These are phyloP conservation scores for Collariella sp. DNA, from an alignment of 495 filamentous ascomycete species.

Conservation along the genomic window DNA sequence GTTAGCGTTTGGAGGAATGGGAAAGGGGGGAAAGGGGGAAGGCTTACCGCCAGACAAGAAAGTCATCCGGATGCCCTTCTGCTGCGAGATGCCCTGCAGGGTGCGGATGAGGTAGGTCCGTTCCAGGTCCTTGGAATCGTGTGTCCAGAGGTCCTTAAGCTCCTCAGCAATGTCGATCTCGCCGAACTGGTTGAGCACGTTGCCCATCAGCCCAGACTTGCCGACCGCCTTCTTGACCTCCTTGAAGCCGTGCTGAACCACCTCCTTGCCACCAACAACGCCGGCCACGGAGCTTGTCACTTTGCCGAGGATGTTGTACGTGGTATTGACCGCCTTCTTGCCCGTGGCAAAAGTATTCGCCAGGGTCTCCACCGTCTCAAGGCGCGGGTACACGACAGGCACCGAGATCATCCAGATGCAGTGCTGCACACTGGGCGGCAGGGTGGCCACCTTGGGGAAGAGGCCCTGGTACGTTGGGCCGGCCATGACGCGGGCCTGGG, in stretches of 20 bases:
- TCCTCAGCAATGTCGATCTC: constrained; percentile 94
- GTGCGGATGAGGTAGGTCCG: constrained; percentile 94
- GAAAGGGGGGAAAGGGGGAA: not conserved
- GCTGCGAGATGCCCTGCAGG: constrained; percentile 85
- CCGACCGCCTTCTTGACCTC: constrained; percentile 93
- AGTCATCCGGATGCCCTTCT: constrained; percentile 91
- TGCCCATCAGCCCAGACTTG: constrained; percentile 88
- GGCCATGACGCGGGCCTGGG: constrained; percentile 83
- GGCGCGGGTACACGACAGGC: constrained; percentile 80
- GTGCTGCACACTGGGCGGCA: constrained; percentile 91
- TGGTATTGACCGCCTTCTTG: constrained; percentile 90
- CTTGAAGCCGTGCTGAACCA: constrained; percentile 84
- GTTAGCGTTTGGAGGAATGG: constrained; percentile 3
- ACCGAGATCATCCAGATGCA: constrained; percentile 92
- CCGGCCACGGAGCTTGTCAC: constrained; percentile 89
- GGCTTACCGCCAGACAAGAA: constrained; percentile 74
- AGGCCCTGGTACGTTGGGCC: constrained; percentile 95
- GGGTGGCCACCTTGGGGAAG: constrained; percentile 86
- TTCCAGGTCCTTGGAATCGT: constrained; percentile 95
- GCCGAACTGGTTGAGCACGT: constrained; percentile 91
- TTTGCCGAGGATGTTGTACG: constrained; percentile 91
- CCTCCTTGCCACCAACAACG: constrained; percentile 86
- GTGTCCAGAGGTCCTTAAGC: constrained; percentile 93
- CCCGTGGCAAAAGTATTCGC: constrained; percentile 87
- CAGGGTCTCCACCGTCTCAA: constrained; percentile 83